Evolutionary conservation across 495 filamentous ascomycete genomes (phyloP).

Genomic region (Aspergillus diversus): DNA sequence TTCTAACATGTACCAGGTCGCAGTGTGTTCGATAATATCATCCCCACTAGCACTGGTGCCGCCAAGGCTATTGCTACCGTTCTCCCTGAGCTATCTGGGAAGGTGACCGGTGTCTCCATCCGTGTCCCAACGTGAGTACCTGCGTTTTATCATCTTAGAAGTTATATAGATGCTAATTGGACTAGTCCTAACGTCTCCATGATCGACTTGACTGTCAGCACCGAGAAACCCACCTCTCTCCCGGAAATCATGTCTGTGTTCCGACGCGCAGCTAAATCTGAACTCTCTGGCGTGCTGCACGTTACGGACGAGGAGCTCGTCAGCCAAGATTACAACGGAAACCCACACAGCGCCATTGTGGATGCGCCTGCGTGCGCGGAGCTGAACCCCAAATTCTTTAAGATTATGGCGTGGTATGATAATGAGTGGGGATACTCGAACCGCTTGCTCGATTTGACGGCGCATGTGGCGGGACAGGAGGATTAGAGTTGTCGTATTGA

Average conservation of each 20-base stretch:
- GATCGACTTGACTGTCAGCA: slow-evolving; percentile 42
- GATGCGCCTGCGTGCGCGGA: slow-evolving; percentile 37
- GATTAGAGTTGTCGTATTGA: not conserved
- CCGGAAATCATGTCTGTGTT: slow-evolving; percentile 38
- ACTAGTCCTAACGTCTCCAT: slow-evolving; percentile 41
- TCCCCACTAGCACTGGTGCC: slow-evolving; percentile 40
- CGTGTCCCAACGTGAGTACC: slow-evolving; percentile 39
- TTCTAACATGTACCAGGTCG: slow-evolving; percentile 25
- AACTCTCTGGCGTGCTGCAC: slow-evolving; percentile 34
- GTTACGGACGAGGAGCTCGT: slow-evolving; percentile 40
- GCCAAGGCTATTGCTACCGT: slow-evolving; percentile 40
- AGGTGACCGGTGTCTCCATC: slow-evolving; percentile 41
- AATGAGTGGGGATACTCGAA: slow-evolving; percentile 46
- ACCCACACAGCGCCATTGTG: slow-evolving; percentile 35
- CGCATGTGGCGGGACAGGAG: slow-evolving; percentile 5
- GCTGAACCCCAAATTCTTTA: slow-evolving; percentile 42
- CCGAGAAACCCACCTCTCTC: slow-evolving; percentile 35
- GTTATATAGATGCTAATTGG: slow-evolving; percentile 6
- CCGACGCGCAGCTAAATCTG: slow-evolving; percentile 33
- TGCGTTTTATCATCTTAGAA: not conserved
- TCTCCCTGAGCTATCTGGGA: slow-evolving; percentile 36
- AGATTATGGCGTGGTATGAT: slow-evolving; percentile 45
- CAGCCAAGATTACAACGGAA: slow-evolving; percentile 39
- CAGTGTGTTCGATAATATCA: slow-evolving; percentile 42
- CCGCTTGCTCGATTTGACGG: slow-evolving; percentile 38